Evolutionary conservation across 371 early-diverging fungal species (phyloP), one percentile per base, ranked within the genome.

Genomic region (Mortierella sp.): DNA sequence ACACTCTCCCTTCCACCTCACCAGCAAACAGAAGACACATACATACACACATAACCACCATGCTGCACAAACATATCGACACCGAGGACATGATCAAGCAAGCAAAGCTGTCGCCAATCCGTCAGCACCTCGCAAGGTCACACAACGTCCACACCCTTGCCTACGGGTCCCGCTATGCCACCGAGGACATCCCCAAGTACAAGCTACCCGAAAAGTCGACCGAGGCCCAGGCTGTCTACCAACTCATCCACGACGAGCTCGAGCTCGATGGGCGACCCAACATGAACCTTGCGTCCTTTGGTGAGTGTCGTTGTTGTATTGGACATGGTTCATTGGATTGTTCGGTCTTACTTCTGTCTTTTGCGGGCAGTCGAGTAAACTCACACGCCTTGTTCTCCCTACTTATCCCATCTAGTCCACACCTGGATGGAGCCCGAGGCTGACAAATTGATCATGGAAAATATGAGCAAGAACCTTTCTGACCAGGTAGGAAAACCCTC

Each of bases 361-460:
- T 43, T 43, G 51, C n/a, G 26, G 28, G 2, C n/a, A 24, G 61
- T 67, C 14, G 24, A 51, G 10, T n/a, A 26, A 19, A 5, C 53
- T 10, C 5, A 61, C 16, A 44, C 5, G 43, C n/a, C n/a, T 46
- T 13, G 31, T 2, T 31, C 14, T 28, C n/a, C 1, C 2, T 55
- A 31, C 16, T 34, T 44, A 6, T 26, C 54, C 53, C 11, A 82
- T 88, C 24, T 90, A 86, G 90, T 93, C 43, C 91, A 92, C 10
- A 92, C 92, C 24, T 93, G 90, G 90, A 93, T 93, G 93, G 93
- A 93, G 80, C 91, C 90, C 3, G 91, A 93, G 79, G 93, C 92
- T 4, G 90, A 92, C 19, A 89, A 90, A 79, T 88, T 93, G 74
- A 91, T 93, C 53, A 74, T 88, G 43, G 93, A 93, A 73, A 89